Evolutionary conservation across 2,329 filamentous ascomycete genomes (phyloP).

Genomic region (Apiospora sp.): DNA sequence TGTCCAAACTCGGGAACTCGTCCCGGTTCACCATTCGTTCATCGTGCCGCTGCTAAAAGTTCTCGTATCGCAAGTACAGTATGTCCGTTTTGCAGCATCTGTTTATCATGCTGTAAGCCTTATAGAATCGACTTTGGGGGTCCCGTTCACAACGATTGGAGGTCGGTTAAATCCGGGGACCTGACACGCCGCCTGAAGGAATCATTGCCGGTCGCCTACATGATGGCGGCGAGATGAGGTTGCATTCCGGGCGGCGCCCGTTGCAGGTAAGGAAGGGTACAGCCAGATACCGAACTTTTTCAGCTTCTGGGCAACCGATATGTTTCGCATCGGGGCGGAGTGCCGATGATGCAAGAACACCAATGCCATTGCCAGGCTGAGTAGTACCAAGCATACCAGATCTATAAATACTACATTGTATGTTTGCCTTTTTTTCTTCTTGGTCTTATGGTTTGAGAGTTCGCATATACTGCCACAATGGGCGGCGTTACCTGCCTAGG

Average conservation of each 20-base stretch:
- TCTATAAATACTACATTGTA: background rate
- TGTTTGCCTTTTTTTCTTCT: background rate
- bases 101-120: background rate
- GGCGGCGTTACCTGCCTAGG: background rate
- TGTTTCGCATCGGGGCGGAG: background rate
- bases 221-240: background rate
- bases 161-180: background rate
- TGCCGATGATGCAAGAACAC: background rate
- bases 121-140: background rate
- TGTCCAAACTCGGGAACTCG: background rate
- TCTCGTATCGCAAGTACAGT: background rate
- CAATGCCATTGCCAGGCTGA: background rate
- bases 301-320: background rate
- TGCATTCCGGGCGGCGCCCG: conserved; percentile 2
- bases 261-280: background rate
- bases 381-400: background rate
- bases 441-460: background rate
- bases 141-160: background rate
- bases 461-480: background rate
- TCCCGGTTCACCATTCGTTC: background rate
- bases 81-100: background rate
- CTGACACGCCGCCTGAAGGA: background rate
- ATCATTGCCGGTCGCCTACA: background rate
- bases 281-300: conserved; percentile 1
- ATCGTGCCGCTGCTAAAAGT: background rate